A percentile compares a stretch with the other conserved stretches of the same genome.
Conservation (phyloP, 2,329 filamentous ascomycete species). For the Bipolaris oryzae region DNA sequence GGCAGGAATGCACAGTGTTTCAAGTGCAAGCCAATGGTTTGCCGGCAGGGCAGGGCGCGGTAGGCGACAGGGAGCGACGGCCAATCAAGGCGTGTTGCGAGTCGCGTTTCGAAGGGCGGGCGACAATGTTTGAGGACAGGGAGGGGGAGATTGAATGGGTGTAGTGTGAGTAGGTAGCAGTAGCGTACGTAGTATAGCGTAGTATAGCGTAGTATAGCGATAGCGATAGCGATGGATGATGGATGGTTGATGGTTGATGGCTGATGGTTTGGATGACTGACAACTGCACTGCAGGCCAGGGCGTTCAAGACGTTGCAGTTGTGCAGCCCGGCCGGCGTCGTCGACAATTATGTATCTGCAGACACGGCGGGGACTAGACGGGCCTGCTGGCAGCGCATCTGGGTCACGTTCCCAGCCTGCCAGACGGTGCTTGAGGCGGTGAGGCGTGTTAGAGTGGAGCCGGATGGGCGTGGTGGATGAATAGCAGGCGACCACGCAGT, state of each 20-base stretch:
- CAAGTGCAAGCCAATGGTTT: constrained; percentile 43
- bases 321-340: no score
- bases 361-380: constrained; percentile 20
- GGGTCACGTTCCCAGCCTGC: constrained; percentile 34
- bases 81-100: constrained; percentile 37
- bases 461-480: constrained; percentile 28
- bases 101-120: constrained; percentile 41
- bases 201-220: no score
- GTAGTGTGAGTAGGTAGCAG: no score
- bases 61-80: constrained; percentile 37
- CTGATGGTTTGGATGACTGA: no score
- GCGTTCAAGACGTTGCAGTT: constrained; percentile 7
- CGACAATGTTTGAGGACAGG: constrained; percentile 39
- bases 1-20: constrained; percentile 45
- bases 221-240: no score
- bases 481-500: constrained; percentile 44
- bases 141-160: constrained; percentile 3
- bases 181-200: no score
- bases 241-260: no score
- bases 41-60: constrained; percentile 26
- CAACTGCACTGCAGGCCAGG: constrained; percentile 17
- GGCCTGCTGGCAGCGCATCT: constrained; percentile 31
- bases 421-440: constrained; percentile 39
- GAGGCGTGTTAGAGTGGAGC: constrained; percentile 34
- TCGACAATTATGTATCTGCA: constrained; percentile 23